A percentile compares a stretch with the other conserved stretches of the same genome.
These are phyloP conservation scores for Chrysoporthe cubensis DNA, from an alignment of 2,329 filamentous ascomycete genomes.

Conservation along the genomic window DNA sequence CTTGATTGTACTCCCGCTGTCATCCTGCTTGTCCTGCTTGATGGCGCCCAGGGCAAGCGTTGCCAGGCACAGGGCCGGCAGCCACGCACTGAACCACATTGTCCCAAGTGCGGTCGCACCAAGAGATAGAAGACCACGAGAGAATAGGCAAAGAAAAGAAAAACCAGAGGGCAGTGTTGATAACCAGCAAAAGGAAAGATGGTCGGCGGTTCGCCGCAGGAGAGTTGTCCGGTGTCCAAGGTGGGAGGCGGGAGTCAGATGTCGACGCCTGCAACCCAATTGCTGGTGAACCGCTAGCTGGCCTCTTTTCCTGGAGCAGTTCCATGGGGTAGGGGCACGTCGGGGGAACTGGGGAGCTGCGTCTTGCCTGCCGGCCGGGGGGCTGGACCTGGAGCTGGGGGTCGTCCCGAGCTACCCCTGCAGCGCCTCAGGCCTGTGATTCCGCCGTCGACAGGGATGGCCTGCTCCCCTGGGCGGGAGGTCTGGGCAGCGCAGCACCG, in stretches of 20 bases:
- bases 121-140: slow-evolving; percentile 15
- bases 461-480: not conserved
- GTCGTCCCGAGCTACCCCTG: slow-evolving; percentile 19
- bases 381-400: not conserved
- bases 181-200: slow-evolving; percentile 19
- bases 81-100: slow-evolving; percentile 52
- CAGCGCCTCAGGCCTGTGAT: not conserved
- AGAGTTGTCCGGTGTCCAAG: slow-evolving; percentile 27
- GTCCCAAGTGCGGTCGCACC: slow-evolving; percentile 31
- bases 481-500: slow-evolving; percentile 16
- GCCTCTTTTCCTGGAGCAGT: slow-evolving; percentile 32
- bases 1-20: slow-evolving; percentile 46
- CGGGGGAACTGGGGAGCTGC: slow-evolving; percentile 18
- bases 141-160: slow-evolving; percentile 16
- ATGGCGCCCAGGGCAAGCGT: slow-evolving; percentile 52
- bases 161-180: slow-evolving; percentile 9
- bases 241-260: slow-evolving; percentile 19
- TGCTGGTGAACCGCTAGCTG: slow-evolving; percentile 33
- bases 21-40: slow-evolving; percentile 50
- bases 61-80: slow-evolving; percentile 54
- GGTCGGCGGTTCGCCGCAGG: slow-evolving; percentile 25
- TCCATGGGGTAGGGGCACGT: slow-evolving; percentile 22
- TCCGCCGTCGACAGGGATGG: slow-evolving; percentile 9
- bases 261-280: slow-evolving; percentile 15
- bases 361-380: slow-evolving; percentile 10